phyloP scores from a whole-genome alignment of 2,329 filamentous ascomycete species.

The Colletotrichum graminicola region DNA sequence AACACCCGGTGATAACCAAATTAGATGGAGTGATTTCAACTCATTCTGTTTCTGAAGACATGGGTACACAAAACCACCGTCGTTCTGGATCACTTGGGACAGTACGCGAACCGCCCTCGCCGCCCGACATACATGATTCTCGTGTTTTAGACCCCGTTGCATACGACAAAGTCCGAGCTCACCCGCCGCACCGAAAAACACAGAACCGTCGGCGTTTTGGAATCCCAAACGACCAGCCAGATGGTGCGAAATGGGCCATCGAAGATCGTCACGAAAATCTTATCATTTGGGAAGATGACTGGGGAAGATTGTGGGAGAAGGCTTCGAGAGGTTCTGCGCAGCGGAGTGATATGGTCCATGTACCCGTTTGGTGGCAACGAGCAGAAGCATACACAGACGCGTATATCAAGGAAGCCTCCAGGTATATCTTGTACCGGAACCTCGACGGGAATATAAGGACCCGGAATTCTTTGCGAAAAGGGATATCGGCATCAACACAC shows the following conservation, averaged over 20 bases:
- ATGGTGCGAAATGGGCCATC: slow-evolving; percentile 17
- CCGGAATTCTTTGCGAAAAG: background rate
- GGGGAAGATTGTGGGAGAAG: slow-evolving; percentile 7
- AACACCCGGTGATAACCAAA: background rate
- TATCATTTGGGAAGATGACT: slow-evolving; percentile 8
- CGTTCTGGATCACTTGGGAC: too few species aligned
- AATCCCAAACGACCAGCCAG: background rate
- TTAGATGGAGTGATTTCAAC: background rate
- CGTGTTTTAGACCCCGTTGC: slow-evolving; percentile 26
- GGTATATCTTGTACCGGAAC: slow-evolving; percentile 9
- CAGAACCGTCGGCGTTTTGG: slow-evolving; percentile 4
- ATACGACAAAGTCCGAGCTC: slow-evolving; percentile 15
- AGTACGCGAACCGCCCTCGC: background rate
- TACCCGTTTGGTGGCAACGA: slow-evolving; percentile 16
- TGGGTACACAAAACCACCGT: background rate
- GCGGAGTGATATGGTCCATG: background rate
- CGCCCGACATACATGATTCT: background rate
- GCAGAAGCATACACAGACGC: slow-evolving; percentile 9
- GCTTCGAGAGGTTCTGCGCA: too few species aligned
- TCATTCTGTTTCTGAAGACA: background rate
- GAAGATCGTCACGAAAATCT: background rate
- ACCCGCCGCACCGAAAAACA: background rate
- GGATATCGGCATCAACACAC: slow-evolving; percentile 8
- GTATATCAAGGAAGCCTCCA: background rate
- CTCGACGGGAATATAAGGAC: slow-evolving; percentile 6